Conservation (phyloP, 108 stramenopile species). For the Skeletonema costatum region DNA sequence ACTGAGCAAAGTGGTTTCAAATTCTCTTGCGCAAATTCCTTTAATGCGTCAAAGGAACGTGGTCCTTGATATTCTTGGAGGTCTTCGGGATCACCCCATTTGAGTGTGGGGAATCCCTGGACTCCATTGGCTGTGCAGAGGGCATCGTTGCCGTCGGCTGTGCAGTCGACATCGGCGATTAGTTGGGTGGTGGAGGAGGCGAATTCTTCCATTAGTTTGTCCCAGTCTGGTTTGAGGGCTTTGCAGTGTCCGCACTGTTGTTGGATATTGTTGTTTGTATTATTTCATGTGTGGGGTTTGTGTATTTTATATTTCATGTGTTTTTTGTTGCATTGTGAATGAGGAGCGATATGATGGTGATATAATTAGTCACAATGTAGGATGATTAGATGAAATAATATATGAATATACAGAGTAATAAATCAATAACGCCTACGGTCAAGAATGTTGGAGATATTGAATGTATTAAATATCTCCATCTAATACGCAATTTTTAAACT, state of each 20-base stretch:
- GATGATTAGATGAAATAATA: too few species aligned
- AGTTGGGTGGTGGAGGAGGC: constrained; percentile 48
- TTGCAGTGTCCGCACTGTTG: constrained; percentile 56
- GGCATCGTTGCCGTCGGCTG: constrained; percentile 57
- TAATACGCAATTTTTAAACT: neutral
- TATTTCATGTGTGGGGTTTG: neutral
- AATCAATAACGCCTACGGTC: too few species aligned
- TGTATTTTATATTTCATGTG: neutral
- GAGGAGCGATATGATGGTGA: neutral
- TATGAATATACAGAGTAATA: too few species aligned
- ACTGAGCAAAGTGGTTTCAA: constrained; percentile 67
- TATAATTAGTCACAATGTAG: neutral
- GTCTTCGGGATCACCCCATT: constrained; percentile 65
- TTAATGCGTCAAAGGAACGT: constrained; percentile 64
- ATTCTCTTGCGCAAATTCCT: constrained; percentile 68
- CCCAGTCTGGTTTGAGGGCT: constrained; percentile 53
- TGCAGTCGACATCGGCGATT: constrained; percentile 91
- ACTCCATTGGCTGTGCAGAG: constrained; percentile 72
- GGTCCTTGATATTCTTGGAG: constrained; percentile 80
- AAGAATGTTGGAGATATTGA: too few species aligned
- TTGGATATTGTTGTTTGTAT: neutral
- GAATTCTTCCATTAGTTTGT: constrained; percentile 75
- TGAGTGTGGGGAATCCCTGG: constrained; percentile 85
- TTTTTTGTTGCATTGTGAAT: neutral
- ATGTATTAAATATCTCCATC: too few species aligned